Evolutionary conservation across 139 green algal genomes (phyloP).

Genomic region (Bryopsis sp.): DNA sequence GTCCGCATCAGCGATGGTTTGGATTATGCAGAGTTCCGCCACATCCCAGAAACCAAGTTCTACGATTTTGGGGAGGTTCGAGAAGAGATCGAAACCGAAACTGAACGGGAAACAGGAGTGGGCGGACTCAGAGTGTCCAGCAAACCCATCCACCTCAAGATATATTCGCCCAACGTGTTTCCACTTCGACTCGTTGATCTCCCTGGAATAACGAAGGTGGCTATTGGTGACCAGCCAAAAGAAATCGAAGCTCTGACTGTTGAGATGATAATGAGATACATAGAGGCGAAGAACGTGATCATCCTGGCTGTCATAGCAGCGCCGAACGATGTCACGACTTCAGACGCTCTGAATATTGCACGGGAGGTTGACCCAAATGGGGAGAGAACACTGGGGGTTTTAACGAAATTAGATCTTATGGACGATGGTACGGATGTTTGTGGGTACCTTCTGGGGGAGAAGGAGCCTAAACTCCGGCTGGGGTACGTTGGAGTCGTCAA

Average conservation of each 20-base stretch:
- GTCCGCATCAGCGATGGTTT: conserved; percentile 28
- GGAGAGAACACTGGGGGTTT: conserved; percentile 30
- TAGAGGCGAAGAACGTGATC: conserved; percentile 75
- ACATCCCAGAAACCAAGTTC: conserved; percentile 75
- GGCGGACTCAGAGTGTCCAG: conserved; percentile 84
- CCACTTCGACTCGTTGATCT: conserved; percentile 98
- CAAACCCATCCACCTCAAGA: conserved; percentile 90
- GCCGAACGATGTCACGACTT: conserved; percentile 74
- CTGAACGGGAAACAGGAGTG: conserved; percentile 73
- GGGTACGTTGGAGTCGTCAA: conserved; percentile 87
- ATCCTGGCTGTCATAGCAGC: conserved; percentile 74
- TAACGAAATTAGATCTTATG: conserved; percentile 87
- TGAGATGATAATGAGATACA: conserved; percentile 75
- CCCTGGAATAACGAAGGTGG: conserved; percentile 85
- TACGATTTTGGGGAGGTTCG: conserved; percentile 80
- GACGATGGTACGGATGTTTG: conserved; percentile 44
- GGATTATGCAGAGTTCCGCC: conserved; percentile 96
- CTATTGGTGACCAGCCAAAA: conserved; percentile 91
- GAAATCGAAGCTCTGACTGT: conserved; percentile 89
- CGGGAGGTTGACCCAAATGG: conserved; percentile 62
- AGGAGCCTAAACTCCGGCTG: conserved; percentile 82
- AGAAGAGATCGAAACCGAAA: conserved; percentile 88
- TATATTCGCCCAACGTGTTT: conserved; percentile 84
- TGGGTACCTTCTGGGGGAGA: conserved; percentile 61
- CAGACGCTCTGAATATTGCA: conserved; percentile 68